Evolutionary conservation across 2,329 filamentous ascomycete species (phyloP), one percentile per base, ranked within the genome.

Genomic region (Botrytis fragariae): DNA sequence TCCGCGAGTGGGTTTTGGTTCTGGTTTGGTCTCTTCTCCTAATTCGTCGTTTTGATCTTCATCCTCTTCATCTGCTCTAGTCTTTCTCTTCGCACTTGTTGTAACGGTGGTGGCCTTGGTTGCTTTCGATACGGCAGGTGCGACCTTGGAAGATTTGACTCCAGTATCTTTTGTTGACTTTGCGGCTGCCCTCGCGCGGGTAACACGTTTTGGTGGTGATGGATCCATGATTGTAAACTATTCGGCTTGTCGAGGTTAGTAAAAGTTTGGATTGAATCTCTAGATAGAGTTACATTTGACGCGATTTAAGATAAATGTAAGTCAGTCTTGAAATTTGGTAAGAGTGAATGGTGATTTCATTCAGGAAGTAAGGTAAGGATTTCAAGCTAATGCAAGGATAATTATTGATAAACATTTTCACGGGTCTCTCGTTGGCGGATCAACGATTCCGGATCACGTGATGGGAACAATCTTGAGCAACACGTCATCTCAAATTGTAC

Each of bases 191-290:
- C 84, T 79, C 62, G 85, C 84, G 76, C 88, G 86, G 75, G 88
- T 90, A 78, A 89, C 85, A 76, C 88, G 86, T 82, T 89, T 89
- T 51, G 88, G 88, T 69, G 88, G 87, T 74, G 87, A 89, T 76
- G 83, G 81, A 70, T 82, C 82, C 87, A 90, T 89, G 76, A 69
- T 61, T 73, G 51, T 16, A 32, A 35, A 37, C 62, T 37, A 25
- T 14, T 63, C 25, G 29, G 2, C 35, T 70, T 44, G 39, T 63
- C 22, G 39, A 70, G 35, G 39, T 63, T 45, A 62, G n/a, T 69
- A 57, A 42, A 68, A 29, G 42, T 1, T 32, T 51, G 35, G 8
- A 3, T 9, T 69, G 8, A 25, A 57, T 57, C 25, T n/a, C 39
- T 18, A 32, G 29, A 65, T 65, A 59, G 48, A 25, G 51, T 69